phyloP scores from a whole-genome alignment of 495 filamentous ascomycete species.

The Podospora pseudocomata region DNA sequence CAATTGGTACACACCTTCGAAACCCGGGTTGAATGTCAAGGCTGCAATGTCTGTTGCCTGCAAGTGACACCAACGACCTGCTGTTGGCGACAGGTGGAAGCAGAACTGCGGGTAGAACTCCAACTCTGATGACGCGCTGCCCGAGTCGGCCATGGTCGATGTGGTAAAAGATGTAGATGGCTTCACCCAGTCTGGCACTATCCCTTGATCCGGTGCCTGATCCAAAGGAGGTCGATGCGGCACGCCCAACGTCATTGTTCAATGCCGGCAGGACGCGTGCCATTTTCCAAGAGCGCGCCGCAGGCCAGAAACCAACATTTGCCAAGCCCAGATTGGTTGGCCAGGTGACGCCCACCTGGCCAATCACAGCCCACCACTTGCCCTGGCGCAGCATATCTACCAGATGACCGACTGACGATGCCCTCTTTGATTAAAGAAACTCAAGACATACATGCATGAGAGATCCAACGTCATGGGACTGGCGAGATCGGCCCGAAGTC shows the following conservation, averaged over 20 bases:
- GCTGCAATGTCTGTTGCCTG: constrained; percentile 63
- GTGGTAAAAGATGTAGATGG: constrained; percentile 15
- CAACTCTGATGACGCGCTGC: constrained; percentile 22
- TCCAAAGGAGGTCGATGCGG: background rate
- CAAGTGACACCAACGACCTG: constrained; percentile 78
- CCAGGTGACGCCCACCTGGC: constrained; percentile 16
- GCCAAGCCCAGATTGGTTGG: constrained; percentile 11
- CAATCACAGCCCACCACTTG: background rate
- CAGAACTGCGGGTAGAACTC: constrained; percentile 76
- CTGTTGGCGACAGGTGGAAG: constrained; percentile 78
- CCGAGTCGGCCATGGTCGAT: constrained; percentile 48
- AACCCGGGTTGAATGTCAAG: constrained; percentile 56
- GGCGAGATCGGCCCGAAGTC: background rate
- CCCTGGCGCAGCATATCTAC: background rate
- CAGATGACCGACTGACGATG: background rate
- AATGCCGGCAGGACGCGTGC: background rate
- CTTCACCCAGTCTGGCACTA: constrained; percentile 8
- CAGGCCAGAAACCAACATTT: background rate
- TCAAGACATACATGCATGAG: background rate
- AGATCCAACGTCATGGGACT: background rate
- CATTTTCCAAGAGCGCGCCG: background rate
- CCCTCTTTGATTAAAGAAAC: background rate
- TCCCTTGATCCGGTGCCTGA: background rate
- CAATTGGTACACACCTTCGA: constrained; percentile 54
- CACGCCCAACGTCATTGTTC: background rate